Conservation (phyloP, 495 filamentous ascomycete species). For the Thermochaetoides thermophila region DNA sequence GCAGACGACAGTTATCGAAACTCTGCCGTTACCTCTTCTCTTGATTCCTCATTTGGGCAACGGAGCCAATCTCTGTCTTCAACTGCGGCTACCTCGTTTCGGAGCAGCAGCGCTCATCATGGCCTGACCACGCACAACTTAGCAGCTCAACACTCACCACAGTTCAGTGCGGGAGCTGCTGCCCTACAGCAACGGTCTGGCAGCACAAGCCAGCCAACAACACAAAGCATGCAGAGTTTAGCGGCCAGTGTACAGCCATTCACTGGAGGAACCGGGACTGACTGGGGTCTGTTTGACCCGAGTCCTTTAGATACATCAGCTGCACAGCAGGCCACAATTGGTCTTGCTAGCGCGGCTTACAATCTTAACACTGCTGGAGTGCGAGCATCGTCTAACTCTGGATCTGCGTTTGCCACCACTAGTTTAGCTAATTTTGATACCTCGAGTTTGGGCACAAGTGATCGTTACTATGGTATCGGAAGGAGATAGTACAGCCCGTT, state of each 20-base stretch:
- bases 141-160: slow-evolving; percentile 25
- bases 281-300: slow-evolving; percentile 26
- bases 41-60: slow-evolving; percentile 21
- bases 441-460: slow-evolving; percentile 8
- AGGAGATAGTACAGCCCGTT: too few species aligned
- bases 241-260: slow-evolving; percentile 12
- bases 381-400: slow-evolving; percentile 8
- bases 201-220: slow-evolving; percentile 10
- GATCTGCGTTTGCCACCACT: slow-evolving; percentile 8
- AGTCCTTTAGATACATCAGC: slow-evolving; percentile 22
- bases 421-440: slow-evolving; percentile 15
- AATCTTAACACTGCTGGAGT: slow-evolving; percentile 6
- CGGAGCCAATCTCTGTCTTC: slow-evolving; percentile 25
- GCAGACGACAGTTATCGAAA: slow-evolving; percentile 25
- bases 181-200: slow-evolving; percentile 12
- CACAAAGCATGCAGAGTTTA: slow-evolving; percentile 15
- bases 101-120: slow-evolving; percentile 18
- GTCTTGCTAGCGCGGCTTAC: slow-evolving; percentile 11
- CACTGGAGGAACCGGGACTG: slow-evolving; percentile 8
- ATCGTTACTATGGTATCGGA: slow-evolving; percentile 12
- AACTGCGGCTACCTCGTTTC: slow-evolving; percentile 19
- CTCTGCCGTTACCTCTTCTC: slow-evolving; percentile 13
- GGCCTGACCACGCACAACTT: too few species aligned
- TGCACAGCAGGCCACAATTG: slow-evolving; percentile 14
- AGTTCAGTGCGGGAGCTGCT: slow-evolving; percentile 13